Conservation (phyloP, 2,329 filamentous ascomycete species). For the Fusarium sp. region DNA sequence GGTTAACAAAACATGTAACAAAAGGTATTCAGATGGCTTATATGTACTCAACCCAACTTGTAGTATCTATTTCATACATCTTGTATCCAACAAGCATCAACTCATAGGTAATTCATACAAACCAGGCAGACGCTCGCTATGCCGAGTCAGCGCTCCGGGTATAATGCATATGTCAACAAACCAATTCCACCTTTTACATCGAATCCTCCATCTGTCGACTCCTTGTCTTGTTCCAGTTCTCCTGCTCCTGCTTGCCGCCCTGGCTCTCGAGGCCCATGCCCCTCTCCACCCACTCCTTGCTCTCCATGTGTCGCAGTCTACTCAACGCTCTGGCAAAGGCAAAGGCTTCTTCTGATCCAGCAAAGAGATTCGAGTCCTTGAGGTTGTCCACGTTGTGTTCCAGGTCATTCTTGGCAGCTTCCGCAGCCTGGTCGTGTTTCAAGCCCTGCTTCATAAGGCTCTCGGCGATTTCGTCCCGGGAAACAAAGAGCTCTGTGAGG, state of each 20-base stretch:
- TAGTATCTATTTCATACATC: conserved; percentile 17
- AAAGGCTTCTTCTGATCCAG: conserved; percentile 95
- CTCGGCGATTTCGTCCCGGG: conserved; percentile 74
- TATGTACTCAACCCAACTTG: conserved; percentile 15
- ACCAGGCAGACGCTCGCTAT: conserved; percentile 46
- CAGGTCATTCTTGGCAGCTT: conserved; percentile 87
- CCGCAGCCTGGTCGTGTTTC: conserved; percentile 59
- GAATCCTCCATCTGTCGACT: conserved; percentile 77
- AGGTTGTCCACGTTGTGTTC: conserved; percentile 86
- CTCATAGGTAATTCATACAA: conserved; percentile 36
- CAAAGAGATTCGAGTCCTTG: conserved; percentile 88
- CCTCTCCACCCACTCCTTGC: conserved; percentile 92
- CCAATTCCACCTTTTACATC: conserved; percentile 58
- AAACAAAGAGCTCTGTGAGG: conserved; percentile 86
- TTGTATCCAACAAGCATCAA: conserved; percentile 27
- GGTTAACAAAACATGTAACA: not conserved
- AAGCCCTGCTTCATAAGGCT: conserved; percentile 63
- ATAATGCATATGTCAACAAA: conserved; percentile 42
- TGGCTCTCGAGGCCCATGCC: conserved; percentile 75
- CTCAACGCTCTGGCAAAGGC: conserved; percentile 92
- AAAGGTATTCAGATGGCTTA: conserved; percentile 1
- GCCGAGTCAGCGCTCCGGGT: conserved; percentile 45
- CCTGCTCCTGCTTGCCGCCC: conserved; percentile 74
- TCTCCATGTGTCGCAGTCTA: conserved; percentile 91
- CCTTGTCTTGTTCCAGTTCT: conserved; percentile 74